Conservation (phyloP, 2,329 filamentous ascomycete genomes). For the Trichoderma gracile region DNA sequence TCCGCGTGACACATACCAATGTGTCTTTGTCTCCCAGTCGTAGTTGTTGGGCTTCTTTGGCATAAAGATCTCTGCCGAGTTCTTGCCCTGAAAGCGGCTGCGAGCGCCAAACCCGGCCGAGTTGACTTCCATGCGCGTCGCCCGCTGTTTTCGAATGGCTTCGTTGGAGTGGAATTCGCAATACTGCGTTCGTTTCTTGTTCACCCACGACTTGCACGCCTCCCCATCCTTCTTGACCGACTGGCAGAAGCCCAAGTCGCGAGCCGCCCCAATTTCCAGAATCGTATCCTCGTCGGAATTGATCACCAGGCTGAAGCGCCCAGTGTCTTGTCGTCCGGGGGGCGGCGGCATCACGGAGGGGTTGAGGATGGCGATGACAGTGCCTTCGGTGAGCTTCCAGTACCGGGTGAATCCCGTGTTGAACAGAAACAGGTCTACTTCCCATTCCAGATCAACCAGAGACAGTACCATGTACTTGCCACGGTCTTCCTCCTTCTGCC, state of each 20-base stretch:
- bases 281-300: slow-evolving; percentile 85
- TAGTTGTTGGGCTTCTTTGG: slow-evolving; percentile 44
- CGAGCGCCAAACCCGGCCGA: slow-evolving; percentile 55
- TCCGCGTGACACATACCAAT: slow-evolving; percentile 54
- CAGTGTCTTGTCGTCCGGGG: slow-evolving; percentile 71
- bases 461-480: slow-evolving; percentile 93
- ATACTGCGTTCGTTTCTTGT: slow-evolving; percentile 81
- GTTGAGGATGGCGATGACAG: slow-evolving; percentile 87
- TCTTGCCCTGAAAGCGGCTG: slow-evolving; percentile 37
- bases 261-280: slow-evolving; percentile 80
- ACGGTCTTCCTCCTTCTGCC: slow-evolving; percentile 54
- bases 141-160: slow-evolving; percentile 67
- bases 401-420: slow-evolving; percentile 86
- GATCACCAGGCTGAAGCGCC: slow-evolving; percentile 81
- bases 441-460: slow-evolving; percentile 85
- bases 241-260: slow-evolving; percentile 88
- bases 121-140: slow-evolving; percentile 77
- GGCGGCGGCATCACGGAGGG: slow-evolving; percentile 88
- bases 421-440: slow-evolving; percentile 90
- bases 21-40: slow-evolving; percentile 59
- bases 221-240: slow-evolving; percentile 81
- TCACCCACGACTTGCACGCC: slow-evolving; percentile 80
- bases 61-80: slow-evolving; percentile 27
- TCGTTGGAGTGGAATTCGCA: slow-evolving; percentile 92
- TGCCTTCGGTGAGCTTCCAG: slow-evolving; percentile 93